Evolutionary conservation across 31 red algal genomes (phyloP).

Genomic region (Endocladia muricata): DNA sequence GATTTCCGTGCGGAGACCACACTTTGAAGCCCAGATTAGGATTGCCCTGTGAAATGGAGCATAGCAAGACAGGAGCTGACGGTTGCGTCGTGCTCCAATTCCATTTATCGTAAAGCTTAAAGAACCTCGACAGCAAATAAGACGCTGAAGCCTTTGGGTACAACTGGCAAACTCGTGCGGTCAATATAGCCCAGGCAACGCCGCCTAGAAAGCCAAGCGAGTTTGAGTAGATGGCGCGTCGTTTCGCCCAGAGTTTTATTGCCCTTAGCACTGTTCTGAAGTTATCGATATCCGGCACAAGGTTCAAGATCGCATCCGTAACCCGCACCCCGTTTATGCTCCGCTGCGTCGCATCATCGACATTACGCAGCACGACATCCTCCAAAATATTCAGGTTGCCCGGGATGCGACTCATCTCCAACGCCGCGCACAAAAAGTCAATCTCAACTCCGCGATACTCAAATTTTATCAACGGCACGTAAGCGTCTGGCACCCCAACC

Average conservation of each 20-base stretch:
- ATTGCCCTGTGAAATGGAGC: conserved; percentile 68
- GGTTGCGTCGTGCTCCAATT: conserved; percentile 67
- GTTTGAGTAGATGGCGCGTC: conserved; percentile 91
- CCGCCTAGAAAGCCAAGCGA: conserved; percentile 93
- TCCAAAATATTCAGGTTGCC: conserved; percentile 88
- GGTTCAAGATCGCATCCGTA: conserved; percentile 92
- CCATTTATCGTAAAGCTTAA: conserved; percentile 92
- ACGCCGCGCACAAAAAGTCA: conserved; percentile 87
- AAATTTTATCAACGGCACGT: conserved; percentile 96
- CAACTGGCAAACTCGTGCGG: conserved; percentile 91
- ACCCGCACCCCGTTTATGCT: conserved; percentile 97
- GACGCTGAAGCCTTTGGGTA: conserved; percentile 90
- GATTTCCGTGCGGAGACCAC: conserved; percentile 80
- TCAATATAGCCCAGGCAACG: conserved; percentile 97
- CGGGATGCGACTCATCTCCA: conserved; percentile 81
- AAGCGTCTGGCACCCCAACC: conserved; percentile 83
- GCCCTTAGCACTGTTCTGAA: conserved; percentile 92
- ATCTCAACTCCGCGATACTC: conserved; percentile 91
- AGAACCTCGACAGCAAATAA: conserved; percentile 73
- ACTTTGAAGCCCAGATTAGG: conserved; percentile 77
- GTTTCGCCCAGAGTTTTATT: conserved; percentile 97
- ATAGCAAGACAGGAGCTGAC: conserved; percentile 83
- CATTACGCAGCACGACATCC: conserved; percentile 87
- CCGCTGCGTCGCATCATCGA: conserved; percentile 97
- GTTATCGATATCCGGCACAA: conserved; percentile 83